Evolutionary conservation across 1,139 yeast species (phyloP).

Genomic region (Yamadazyma dendronema): DNA sequence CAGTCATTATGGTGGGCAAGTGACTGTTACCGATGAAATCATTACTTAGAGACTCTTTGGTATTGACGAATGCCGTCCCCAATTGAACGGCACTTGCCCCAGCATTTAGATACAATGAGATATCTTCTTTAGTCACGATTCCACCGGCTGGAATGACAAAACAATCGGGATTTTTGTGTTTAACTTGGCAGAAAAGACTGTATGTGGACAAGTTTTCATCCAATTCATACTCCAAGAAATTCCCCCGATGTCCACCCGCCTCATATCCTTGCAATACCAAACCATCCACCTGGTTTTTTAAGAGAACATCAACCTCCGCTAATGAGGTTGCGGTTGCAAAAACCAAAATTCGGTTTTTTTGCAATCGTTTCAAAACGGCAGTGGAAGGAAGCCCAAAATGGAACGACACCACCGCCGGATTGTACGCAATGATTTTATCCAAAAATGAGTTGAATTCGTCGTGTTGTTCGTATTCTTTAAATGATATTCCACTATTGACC

Average conservation of each 20-base stretch:
- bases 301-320: conserved; percentile 30
- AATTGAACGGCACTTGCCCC: conserved; percentile 50
- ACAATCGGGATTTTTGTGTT: conserved; percentile 19
- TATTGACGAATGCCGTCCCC: conserved; percentile 45
- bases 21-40: conserved; percentile 16
- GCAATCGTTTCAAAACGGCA: conserved; percentile 38
- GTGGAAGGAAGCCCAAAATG: conserved; percentile 47
- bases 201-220: conserved; percentile 38
- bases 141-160: conserved; percentile 49
- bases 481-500: conserved; percentile 32
- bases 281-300: conserved; percentile 34
- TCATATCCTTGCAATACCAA: conserved; percentile 50
- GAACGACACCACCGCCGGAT: conserved; percentile 43
- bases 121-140: conserved; percentile 27
- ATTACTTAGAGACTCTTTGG: conserved; percentile 28
- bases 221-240: conserved; percentile 24
- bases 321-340: conserved; percentile 48
- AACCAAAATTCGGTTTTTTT: conserved; percentile 46
- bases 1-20: conserved; percentile 31
- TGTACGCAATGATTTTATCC: conserved; percentile 11
- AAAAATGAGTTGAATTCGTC: conserved; percentile 14
- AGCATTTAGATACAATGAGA: conserved; percentile 22
- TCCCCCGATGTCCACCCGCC: conserved; percentile 58
- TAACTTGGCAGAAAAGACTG: conserved; percentile 28
- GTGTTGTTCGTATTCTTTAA: conserved; percentile 27